Percentiles rank a stretch among this genome's conserved stretches.
Conservation (phyloP, 106 monocot species). For the Acanthochlamys bracteata region DNA sequence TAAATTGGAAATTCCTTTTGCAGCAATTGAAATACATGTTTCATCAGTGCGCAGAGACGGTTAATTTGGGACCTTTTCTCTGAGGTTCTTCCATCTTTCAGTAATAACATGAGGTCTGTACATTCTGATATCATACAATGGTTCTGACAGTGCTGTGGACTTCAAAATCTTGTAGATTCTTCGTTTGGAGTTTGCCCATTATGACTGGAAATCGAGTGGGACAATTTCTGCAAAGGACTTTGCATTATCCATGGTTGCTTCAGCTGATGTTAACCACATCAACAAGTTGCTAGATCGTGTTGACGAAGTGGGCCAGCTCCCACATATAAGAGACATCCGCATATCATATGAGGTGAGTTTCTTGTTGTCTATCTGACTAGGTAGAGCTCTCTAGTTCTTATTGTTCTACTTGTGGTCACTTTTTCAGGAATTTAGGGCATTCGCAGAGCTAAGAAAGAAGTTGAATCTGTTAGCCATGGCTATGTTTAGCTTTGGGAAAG, state of each 20-base stretch:
- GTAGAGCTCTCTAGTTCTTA: neutral
- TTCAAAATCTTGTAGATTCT: slow-evolving; percentile 41
- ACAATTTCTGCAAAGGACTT: slow-evolving; percentile 85
- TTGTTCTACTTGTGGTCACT: slow-evolving; percentile 7
- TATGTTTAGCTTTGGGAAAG: slow-evolving; percentile 73
- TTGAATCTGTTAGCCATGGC: slow-evolving; percentile 59
- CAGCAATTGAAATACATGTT: slow-evolving; percentile 3
- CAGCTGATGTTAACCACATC: slow-evolving; percentile 70
- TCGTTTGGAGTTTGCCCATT: slow-evolving; percentile 81
- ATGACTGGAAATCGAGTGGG: slow-evolving; percentile 61
- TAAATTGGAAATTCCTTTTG: slow-evolving; percentile 3
- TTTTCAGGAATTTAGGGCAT: slow-evolving; percentile 81
- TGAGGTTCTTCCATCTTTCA: neutral
- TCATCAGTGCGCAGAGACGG: neutral
- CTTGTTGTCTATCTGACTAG: neutral
- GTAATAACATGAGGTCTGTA: neutral
- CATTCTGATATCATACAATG: neutral
- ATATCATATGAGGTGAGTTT: slow-evolving; percentile 74
- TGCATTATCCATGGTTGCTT: slow-evolving; percentile 88
- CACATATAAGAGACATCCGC: slow-evolving; percentile 41
- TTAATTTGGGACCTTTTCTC: neutral
- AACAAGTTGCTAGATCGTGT: slow-evolving; percentile 80
- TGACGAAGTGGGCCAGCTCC: slow-evolving; percentile 37
- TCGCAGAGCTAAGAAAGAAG: slow-evolving; percentile 61
- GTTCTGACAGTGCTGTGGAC: neutral